Evolutionary conservation across 345 rosid species (phyloP).

Genomic region (Arabidopsis arenosa): DNA sequence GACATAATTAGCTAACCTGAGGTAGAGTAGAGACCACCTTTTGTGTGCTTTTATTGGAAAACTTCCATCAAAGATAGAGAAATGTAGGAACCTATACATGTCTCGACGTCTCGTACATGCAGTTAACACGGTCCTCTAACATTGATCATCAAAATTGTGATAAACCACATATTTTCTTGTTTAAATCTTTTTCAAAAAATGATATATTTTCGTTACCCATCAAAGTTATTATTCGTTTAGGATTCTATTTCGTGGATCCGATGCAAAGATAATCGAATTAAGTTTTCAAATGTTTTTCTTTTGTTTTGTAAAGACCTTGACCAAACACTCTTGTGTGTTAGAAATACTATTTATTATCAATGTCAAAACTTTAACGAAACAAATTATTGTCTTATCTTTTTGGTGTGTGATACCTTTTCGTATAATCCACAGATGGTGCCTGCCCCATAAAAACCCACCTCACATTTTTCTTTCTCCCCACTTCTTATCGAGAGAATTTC

Average conservation of each 20-base stretch:
- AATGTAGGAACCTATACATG: too few relatives aligned
- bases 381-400: constrained; percentile 30
- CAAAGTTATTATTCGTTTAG: too few relatives aligned
- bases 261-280: not conserved
- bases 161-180: too few relatives aligned
- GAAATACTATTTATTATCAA: not conserved
- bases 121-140: too few relatives aligned
- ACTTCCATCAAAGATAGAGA: not conserved
- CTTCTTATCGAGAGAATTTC: constrained; percentile 25
- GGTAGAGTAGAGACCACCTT: not conserved
- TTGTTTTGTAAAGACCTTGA: constrained; percentile 29
- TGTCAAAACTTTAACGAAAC: not conserved
- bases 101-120: too few relatives aligned
- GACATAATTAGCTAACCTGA: not conserved
- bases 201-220: too few relatives aligned
- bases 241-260: not conserved
- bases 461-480: constrained; percentile 29
- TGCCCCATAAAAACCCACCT: constrained; percentile 39
- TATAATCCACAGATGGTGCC: constrained; percentile 43
- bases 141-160: too few relatives aligned
- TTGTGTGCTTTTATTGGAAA: too few relatives aligned
- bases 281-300: constrained; percentile 16
- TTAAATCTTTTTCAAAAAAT: too few relatives aligned
- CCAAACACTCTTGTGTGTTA: not conserved
- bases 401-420: constrained; percentile 35